A percentile compares a stretch with the other conserved stretches of the same genome.
Conservation (phyloP, 305 asterid genomes). For the Fraxinus angustifolia region DNA sequence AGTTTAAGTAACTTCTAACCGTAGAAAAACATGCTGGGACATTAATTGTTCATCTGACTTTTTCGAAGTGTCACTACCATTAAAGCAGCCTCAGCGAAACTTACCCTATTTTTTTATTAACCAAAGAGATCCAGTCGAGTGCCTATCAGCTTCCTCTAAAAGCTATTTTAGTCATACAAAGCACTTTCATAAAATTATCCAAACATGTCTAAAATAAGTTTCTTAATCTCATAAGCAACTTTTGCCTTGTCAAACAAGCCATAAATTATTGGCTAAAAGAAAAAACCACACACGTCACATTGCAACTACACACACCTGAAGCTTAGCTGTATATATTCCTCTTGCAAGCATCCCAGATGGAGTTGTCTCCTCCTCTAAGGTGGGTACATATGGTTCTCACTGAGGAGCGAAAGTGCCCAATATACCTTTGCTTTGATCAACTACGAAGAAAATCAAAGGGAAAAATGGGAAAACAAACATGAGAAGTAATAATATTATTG, state of each 20-base stretch:
- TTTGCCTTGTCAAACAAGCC: background rate
- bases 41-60: background rate
- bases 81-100: background rate
- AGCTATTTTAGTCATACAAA: background rate
- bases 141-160: background rate
- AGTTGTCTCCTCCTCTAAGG: constrained; percentile 68
- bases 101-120: background rate
- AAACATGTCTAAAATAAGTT: background rate
- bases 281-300: background rate
- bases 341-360: constrained; percentile 79
- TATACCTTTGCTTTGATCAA: constrained; percentile 72
- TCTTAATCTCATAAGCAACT: background rate
- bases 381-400: constrained; percentile 46
- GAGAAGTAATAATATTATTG: background rate
- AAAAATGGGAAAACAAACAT: background rate
- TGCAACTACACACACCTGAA: constrained; percentile 39
- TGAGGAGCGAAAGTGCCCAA: constrained; percentile 81
- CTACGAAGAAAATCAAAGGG: constrained; percentile 32
- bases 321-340: constrained; percentile 65
- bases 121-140: background rate
- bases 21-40: background rate
- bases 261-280: background rate
- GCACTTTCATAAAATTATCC: background rate
- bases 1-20: background rate
- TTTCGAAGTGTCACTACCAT: background rate